Conservation (phyloP, 2,329 filamentous ascomycete species). For the Scytalidium sp. region DNA sequence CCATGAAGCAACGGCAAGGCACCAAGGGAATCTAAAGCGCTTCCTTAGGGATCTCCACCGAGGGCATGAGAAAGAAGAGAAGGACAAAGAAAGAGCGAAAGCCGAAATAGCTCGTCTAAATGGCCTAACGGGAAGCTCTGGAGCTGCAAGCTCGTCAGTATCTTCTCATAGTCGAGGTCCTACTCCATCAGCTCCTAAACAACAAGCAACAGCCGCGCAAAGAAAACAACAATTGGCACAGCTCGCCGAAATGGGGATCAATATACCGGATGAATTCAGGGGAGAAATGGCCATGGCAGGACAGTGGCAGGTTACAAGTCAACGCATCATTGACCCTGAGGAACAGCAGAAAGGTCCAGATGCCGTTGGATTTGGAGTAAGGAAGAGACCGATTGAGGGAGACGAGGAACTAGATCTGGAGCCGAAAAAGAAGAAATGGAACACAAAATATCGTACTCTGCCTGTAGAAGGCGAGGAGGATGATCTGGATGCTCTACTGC, state of each 20-base stretch:
- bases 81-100: constrained; percentile 78
- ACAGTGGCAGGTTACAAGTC: constrained; percentile 71
- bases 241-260: constrained; percentile 81
- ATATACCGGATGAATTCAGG: constrained; percentile 74
- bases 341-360: constrained; percentile 41
- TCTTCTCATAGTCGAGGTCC: constrained; percentile 19
- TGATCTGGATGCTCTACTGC: constrained; percentile 37
- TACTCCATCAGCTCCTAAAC: constrained; percentile 24
- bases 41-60: constrained; percentile 88
- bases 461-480: constrained; percentile 25
- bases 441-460: constrained; percentile 29
- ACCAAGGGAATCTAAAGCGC: constrained; percentile 83
- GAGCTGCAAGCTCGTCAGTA: constrained; percentile 18
- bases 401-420: constrained; percentile 60
- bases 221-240: constrained; percentile 83
- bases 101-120: constrained; percentile 85
- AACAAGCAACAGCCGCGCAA: constrained; percentile 53
- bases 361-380: constrained; percentile 49
- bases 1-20: constrained; percentile 82
- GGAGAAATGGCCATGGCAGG: constrained; percentile 83
- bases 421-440: constrained; percentile 51
- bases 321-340: constrained; percentile 32
- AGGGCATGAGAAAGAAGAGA: constrained; percentile 74
- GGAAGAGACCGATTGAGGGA: constrained; percentile 60
- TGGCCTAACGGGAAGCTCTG: constrained; percentile 59